Base-by-base conservation (phyloP, 1,284 basidiomycete species). In the Sphagnurus paluster region DNA sequence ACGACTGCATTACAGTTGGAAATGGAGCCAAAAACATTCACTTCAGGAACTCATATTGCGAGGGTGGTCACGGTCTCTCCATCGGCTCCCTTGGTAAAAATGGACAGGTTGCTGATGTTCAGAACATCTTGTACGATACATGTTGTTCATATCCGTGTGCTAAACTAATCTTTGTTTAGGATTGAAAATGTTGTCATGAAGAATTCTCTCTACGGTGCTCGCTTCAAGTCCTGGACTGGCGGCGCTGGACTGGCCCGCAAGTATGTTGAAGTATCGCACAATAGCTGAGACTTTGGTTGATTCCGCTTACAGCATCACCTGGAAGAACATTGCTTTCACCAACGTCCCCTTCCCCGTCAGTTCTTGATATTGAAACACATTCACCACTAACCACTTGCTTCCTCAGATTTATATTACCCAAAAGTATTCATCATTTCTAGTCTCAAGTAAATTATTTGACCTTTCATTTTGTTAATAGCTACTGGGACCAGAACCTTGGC, bases 181-280 rank as follows among this genome's bases (percentile, higher is more conserved):
- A 74, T 82, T 25, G 79, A 82, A 55, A 80, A 77, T 52, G 66
- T 77, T 6, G 48, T 73, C 33, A 79, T 82, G 78, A 74, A 74
- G 52, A 70, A 76, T 44, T 61, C 73, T 0, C 62, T 82, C 0
- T 82, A 83, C 48, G 80, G 66, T 10, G 81, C 80, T 5, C 71
- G 81, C n/a, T 84, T 83, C 69, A 84, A 83, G 66, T 82, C 80
- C 56, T 84, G 80, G 79, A 76, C 77, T 2, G 81, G 80, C 0
- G 80, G 80, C 20, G 79, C 79, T 49, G 81, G 81, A 0, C 49
- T 77, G 2, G 79, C 78, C 1, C 61, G 69, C 42, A 82, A 83
- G 79, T 81, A 54, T 5, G 73, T 35, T 14, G 16, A 32, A 13
- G 9, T 23, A 38, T 17, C 9, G 16, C n/a, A 9, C 23, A 19